These are phyloP conservation scores for Thinopyrum obtusiflorum DNA, from an alignment of 202 grass and related monocot genomes.

Conservation along the genomic window DNA sequence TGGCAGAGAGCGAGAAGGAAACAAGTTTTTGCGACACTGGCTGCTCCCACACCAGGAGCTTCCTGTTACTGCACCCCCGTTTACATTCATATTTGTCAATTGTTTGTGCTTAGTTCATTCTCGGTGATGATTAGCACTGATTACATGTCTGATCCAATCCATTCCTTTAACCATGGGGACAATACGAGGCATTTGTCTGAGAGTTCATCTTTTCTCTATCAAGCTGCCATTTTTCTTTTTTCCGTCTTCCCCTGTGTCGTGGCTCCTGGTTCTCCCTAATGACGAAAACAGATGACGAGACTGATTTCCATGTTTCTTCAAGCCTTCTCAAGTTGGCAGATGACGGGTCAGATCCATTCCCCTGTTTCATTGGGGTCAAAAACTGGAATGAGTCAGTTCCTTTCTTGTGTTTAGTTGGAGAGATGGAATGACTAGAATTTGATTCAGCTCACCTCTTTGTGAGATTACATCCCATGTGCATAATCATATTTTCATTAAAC, in stretches of 20 bases:
- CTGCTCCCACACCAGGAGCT: conserved; percentile 29
- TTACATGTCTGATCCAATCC: background rate
- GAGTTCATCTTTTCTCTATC: background rate
- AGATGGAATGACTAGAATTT: too few relatives aligned
- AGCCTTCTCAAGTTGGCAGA: too few relatives aligned
- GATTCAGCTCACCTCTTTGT: too few relatives aligned
- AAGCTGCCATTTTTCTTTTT: background rate
- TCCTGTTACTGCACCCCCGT: conserved; percentile 53
- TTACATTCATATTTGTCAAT: background rate
- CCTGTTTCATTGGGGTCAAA: too few relatives aligned
- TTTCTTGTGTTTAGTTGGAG: too few relatives aligned
- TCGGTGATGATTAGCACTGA: background rate
- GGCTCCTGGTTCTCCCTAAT: background rate
- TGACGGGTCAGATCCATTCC: too few relatives aligned
- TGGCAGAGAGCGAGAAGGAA: conserved; percentile 31
- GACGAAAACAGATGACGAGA: background rate
- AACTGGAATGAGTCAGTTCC: too few relatives aligned
- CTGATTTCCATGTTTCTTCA: too few relatives aligned
- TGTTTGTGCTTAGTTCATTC: background rate
- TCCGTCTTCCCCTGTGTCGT: background rate
- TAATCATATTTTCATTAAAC: too few relatives aligned
- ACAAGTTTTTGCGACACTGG: conserved; percentile 54
- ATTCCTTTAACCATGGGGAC: background rate
- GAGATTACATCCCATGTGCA: too few relatives aligned
- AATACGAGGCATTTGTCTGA: background rate